phyloP scores from a whole-genome alignment of 2,329 filamentous ascomycete species.

The Diatrype stigma region DNA sequence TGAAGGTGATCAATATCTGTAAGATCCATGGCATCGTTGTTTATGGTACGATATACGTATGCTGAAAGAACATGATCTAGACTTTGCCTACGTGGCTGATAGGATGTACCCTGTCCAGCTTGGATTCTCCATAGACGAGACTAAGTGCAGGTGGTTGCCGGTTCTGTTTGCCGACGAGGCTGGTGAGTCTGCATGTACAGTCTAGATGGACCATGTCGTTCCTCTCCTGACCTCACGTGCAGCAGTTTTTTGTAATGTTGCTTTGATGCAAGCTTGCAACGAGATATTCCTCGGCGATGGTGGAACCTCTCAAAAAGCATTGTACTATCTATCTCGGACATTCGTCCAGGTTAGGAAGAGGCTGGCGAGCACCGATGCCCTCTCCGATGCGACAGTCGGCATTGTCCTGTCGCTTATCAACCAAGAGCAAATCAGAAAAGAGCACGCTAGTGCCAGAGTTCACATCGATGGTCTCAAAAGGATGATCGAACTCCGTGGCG shows the following conservation, averaged over 20 bases:
- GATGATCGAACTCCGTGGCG: slow-evolving; percentile 33
- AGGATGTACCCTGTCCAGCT: not conserved
- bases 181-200: not conserved
- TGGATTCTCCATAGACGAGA: not conserved
- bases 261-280: not conserved
- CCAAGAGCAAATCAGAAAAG: not conserved
- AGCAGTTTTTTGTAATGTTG: not conserved
- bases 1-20: not conserved
- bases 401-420: not conserved
- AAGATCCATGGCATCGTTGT: not conserved
- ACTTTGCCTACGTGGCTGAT: not conserved
- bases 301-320: not conserved
- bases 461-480: slow-evolving; percentile 33
- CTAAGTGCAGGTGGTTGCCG: not conserved
- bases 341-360: not conserved
- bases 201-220: not conserved
- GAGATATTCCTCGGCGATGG: not conserved
- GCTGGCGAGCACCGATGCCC: not conserved
- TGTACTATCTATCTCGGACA: not conserved
- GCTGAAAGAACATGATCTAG: not conserved
- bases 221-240: not conserved
- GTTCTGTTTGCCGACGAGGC: not conserved
- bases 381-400: not conserved
- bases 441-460: not conserved
- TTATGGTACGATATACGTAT: not conserved